These are phyloP conservation scores for Protoeuglena noctilucae DNA, from an alignment of 139 green algal species.

Conservation along the genomic window DNA sequence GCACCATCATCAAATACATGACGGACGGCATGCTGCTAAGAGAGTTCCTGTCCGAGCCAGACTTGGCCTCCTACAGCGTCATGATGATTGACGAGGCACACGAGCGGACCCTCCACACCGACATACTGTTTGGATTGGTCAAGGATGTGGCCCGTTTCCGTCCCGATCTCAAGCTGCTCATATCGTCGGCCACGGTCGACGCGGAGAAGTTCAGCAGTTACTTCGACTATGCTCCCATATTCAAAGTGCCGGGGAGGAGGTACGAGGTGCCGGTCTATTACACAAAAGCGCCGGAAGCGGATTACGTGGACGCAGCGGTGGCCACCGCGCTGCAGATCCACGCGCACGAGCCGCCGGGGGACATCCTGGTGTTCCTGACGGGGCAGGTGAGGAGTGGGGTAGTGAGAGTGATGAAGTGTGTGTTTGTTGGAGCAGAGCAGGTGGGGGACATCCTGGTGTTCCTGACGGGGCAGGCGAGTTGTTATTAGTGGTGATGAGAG, in stretches of 20 bases:
- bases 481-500: too few relatives aligned
- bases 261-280: conserved; percentile 97
- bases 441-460: conserved; percentile 90
- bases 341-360: conserved; percentile 50
- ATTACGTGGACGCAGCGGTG: conserved; percentile 81
- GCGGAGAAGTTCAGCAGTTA: conserved; percentile 87
- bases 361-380: conserved; percentile 94
- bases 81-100: conserved; percentile 98
- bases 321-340: conserved; percentile 81
- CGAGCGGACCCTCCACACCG: conserved; percentile 89
- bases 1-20: conserved; percentile 98
- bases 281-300: conserved; percentile 84
- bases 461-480: too few relatives aligned
- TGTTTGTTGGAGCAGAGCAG: too few relatives aligned
- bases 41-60: conserved; percentile 89
- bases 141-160: conserved; percentile 69
- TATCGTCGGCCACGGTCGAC: conserved; percentile 76
- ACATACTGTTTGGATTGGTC: conserved; percentile 91
- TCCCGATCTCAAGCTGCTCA: conserved; percentile 92
- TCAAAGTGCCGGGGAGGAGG: conserved; percentile 67
- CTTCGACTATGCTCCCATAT: conserved; percentile 93
- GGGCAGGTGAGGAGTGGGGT: conserved; percentile 54
- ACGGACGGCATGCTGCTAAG: conserved; percentile 96
- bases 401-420: too few relatives aligned
- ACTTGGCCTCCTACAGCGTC: conserved; percentile 80